phyloP scores from a whole-genome alignment of 139 green algal species.

The Picochlorum sp. region DNA sequence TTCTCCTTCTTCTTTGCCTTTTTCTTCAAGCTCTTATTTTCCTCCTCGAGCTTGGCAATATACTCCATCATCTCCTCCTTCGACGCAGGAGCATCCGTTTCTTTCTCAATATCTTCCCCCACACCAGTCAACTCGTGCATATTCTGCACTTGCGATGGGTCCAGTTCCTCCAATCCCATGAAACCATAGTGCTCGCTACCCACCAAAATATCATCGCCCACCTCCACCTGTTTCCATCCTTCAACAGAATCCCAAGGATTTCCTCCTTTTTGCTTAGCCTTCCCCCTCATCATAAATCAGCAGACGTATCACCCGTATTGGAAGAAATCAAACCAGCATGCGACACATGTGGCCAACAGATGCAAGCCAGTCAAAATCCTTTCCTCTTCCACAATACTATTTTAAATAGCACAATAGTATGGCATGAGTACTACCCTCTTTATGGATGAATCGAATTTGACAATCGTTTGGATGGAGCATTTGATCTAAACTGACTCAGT shows the following conservation, averaged over 20 bases:
- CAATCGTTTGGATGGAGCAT: too few species aligned
- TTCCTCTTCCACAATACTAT: too few species aligned
- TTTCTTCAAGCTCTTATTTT: not conserved
- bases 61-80: conserved; percentile 2
- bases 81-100: conserved; percentile 2
- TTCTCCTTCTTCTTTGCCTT: conserved; percentile 2
- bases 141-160: conserved; percentile 15
- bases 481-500: too few species aligned
- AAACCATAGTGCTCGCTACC: conserved; percentile 71
- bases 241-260: conserved; percentile 7
- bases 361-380: too few species aligned
- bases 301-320: too few species aligned
- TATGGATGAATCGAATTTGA: too few species aligned
- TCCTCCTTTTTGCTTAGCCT: not conserved
- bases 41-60: conserved; percentile 3
- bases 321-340: too few species aligned
- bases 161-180: conserved; percentile 60
- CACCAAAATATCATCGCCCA: conserved; percentile 52
- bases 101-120: conserved; percentile 8
- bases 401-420: too few species aligned
- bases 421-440: too few species aligned
- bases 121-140: conserved; percentile 23
- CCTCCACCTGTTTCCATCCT: conserved; percentile 53
- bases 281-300: not conserved
- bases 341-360: too few species aligned